Percentiles rank a stretch among this genome's conserved stretches.
These are phyloP conservation scores for Fulvia fulva DNA, from an alignment of 2,329 filamentous ascomycete species.

Conservation along the genomic window DNA sequence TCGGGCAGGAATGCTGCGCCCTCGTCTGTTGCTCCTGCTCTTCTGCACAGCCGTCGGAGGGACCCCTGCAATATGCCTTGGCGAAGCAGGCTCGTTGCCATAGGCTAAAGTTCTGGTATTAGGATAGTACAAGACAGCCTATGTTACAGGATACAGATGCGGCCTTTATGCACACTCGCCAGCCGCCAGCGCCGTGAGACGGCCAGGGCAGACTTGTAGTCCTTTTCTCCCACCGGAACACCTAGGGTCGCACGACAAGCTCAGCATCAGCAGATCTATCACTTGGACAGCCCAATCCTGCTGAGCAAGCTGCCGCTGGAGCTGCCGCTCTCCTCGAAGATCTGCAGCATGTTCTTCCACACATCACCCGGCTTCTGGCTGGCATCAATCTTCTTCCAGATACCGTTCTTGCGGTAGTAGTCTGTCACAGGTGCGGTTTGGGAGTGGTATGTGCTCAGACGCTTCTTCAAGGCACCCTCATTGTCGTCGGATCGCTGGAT, in stretches of 20 bases:
- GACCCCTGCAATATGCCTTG: not conserved
- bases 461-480: slow-evolving; percentile 91
- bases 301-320: slow-evolving; percentile 45
- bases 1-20: not conserved
- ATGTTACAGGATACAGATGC: slow-evolving; percentile 21
- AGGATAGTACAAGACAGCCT: slow-evolving; percentile 23
- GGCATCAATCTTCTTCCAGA: slow-evolving; percentile 94
- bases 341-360: slow-evolving; percentile 85
- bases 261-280: slow-evolving; percentile 13
- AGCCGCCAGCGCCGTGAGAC: not conserved
- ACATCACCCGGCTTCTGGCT: slow-evolving; percentile 94
- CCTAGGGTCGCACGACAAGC: not conserved
- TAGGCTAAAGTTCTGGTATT: slow-evolving; percentile 10
- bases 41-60: not conserved
- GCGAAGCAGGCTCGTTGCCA: not conserved
- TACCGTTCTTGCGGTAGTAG: slow-evolving; percentile 96
- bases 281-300: slow-evolving; percentile 49
- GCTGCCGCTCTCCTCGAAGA: slow-evolving; percentile 59
- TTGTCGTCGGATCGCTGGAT: slow-evolving; percentile 98
- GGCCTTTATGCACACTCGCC: slow-evolving; percentile 21
- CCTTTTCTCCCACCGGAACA: not conserved
- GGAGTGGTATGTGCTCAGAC: slow-evolving; percentile 84
- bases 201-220: not conserved
- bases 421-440: slow-evolving; percentile 90
- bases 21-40: not conserved